These are phyloP conservation scores for Odontarrhena argentea DNA, from an alignment of 345 rosid species.

Conservation along the genomic window DNA sequence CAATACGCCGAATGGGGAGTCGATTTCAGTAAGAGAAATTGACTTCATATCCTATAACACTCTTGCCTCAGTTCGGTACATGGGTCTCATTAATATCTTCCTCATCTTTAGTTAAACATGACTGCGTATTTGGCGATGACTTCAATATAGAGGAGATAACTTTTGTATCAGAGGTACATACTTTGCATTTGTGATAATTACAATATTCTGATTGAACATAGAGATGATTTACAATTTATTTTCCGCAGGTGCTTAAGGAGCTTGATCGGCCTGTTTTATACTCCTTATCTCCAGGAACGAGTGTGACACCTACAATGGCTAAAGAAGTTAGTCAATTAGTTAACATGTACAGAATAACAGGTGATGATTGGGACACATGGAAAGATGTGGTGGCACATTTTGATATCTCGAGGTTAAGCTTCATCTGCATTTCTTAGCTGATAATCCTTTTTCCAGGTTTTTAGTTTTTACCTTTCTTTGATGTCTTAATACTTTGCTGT, in stretches of 20 bases:
- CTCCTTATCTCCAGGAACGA: conserved; percentile 90
- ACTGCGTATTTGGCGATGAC: conserved; percentile 85
- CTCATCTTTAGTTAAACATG: conserved; percentile 68
- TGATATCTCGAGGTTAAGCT: conserved; percentile 65
- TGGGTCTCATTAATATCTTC: conserved; percentile 11
- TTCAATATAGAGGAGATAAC: conserved; percentile 67
- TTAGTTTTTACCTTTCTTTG: not conserved
- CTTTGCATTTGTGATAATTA: not conserved
- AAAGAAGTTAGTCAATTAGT: conserved; percentile 62
- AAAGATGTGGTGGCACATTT: conserved; percentile 78
- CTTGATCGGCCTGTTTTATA: conserved; percentile 75
- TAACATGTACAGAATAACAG: conserved; percentile 87
- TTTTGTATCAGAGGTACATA: conserved; percentile 64
- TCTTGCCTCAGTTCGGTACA: not conserved
- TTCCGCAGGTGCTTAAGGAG: conserved; percentile 66
- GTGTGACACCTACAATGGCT: conserved; percentile 79
- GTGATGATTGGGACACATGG: conserved; percentile 99
- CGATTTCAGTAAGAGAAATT: conserved; percentile 70
- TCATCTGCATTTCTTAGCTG: conserved; percentile 24
- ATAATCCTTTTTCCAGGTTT: conserved; percentile 1
- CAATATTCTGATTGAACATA: conserved; percentile 20
- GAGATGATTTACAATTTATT: conserved; percentile 8
- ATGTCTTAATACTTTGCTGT: conserved; percentile 23
- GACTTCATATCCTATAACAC: not conserved
- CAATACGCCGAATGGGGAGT: conserved; percentile 95